These are phyloP conservation scores for Furcasterigmium sp. DNA, from an alignment of 2,329 filamentous ascomycete genomes.

Conservation along the genomic window DNA sequence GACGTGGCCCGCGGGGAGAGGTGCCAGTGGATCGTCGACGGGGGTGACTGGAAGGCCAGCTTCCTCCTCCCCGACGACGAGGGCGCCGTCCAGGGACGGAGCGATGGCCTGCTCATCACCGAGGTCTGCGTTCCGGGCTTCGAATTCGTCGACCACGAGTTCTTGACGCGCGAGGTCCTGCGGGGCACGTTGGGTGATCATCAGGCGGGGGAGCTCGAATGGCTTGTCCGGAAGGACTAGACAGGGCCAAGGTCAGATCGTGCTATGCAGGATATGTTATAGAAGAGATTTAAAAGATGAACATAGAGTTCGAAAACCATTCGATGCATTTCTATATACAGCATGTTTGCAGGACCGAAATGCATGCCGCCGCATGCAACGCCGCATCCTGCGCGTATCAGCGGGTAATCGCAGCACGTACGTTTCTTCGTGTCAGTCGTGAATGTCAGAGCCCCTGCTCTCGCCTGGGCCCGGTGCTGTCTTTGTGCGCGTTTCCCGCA, in stretches of 20 bases:
- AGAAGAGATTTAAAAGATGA: too few species aligned
- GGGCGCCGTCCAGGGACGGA: conserved; percentile 20
- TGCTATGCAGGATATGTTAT: neutral
- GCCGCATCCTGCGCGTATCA: too few species aligned
- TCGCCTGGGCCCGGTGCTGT: too few species aligned
- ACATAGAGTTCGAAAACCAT: too few species aligned
- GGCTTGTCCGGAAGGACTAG: conserved; percentile 32
- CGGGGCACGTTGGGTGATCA: conserved; percentile 45
- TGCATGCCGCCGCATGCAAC: too few species aligned
- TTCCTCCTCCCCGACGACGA: conserved; percentile 46
- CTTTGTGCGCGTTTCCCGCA: too few species aligned
- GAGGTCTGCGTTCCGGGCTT: conserved; percentile 67
- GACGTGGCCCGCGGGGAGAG: conserved; percentile 53
- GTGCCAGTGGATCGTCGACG: conserved; percentile 65
- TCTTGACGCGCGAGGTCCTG: conserved; percentile 48
- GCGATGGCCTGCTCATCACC: conserved; percentile 55
- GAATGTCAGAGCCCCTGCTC: too few species aligned
- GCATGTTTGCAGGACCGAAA: too few species aligned
- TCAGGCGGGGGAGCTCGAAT: conserved; percentile 40
- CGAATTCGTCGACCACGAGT: conserved; percentile 63
- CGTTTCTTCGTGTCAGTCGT: too few species aligned
- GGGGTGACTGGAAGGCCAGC: conserved; percentile 61
- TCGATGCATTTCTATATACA: too few species aligned
- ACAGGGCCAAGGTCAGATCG: too few species aligned
- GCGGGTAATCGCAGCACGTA: too few species aligned